These are phyloP conservation scores for Heritiera littoralis DNA, from an alignment of 345 rosid genomes.

Conservation along the genomic window DNA sequence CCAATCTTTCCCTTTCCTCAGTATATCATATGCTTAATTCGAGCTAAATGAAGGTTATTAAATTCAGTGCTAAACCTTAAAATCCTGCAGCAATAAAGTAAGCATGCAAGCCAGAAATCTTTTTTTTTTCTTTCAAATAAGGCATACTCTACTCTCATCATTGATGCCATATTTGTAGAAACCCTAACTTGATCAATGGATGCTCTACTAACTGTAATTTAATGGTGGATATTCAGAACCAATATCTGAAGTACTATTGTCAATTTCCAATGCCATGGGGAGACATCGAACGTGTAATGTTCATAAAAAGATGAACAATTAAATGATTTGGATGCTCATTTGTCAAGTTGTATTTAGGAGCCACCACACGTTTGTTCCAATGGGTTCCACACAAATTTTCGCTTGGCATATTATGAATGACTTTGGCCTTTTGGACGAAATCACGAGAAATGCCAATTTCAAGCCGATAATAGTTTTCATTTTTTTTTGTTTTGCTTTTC, in stretches of 20 bases:
- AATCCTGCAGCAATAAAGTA: not conserved
- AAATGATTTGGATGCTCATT: conserved; percentile 43
- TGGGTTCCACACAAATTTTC: not conserved
- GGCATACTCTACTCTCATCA: not conserved
- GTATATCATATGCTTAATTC: too few relatives aligned
- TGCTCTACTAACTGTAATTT: not conserved
- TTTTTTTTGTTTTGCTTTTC: not conserved
- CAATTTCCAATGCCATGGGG: conserved; percentile 12
- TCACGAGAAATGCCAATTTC: not conserved
- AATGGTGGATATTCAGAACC: not conserved
- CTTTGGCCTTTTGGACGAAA: conserved; percentile 15
- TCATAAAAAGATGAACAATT: conserved; percentile 29
- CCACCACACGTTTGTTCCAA: conserved; percentile 29
- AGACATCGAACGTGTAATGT: conserved; percentile 40
- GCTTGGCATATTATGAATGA: not conserved
- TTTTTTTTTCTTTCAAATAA: too few relatives aligned
- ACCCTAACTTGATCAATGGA: not conserved
- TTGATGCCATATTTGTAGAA: not conserved
- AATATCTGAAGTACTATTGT: not conserved
- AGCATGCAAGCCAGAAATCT: not conserved
- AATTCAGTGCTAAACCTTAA: not conserved
- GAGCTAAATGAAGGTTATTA: too few relatives aligned
- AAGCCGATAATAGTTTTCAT: not conserved
- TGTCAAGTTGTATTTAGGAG: conserved; percentile 36
- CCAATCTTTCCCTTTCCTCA: not conserved